Evolutionary conservation across 441 rosid genomes (phyloP).

Genomic region (Adansonia grandidieri): DNA sequence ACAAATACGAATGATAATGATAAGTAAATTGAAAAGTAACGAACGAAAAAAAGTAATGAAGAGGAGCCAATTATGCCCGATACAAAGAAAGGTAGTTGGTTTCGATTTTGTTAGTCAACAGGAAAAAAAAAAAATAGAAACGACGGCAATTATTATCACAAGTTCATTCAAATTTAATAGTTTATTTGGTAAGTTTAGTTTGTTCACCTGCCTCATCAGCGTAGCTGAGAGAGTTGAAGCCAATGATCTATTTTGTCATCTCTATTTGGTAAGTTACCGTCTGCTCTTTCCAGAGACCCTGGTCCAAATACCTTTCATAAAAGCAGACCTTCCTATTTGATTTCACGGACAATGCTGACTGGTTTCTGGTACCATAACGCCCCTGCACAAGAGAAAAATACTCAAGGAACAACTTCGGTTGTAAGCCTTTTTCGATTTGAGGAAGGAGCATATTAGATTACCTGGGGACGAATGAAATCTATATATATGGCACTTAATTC

Average conservation of each 20-base stretch:
- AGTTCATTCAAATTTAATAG: no score
- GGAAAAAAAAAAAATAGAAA: no score
- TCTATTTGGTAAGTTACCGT: constrained; percentile 37
- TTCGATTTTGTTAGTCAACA: no score
- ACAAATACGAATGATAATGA: no score
- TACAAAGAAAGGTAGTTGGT: no score
- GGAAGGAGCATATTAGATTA: not conserved
- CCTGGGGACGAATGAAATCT: constrained; percentile 43
- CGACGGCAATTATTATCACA: no score
- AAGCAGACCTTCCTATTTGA: constrained; percentile 51
- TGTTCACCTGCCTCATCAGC: no score
- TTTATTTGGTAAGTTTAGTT: no score
- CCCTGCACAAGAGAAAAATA: constrained; percentile 45
- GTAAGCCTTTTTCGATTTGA: not conserved
- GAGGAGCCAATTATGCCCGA: no score
- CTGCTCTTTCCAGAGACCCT: constrained; percentile 59
- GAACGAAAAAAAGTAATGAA: no score
- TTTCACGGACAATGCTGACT: constrained; percentile 51
- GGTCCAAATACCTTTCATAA: constrained; percentile 55
- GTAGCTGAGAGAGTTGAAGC: not conserved
- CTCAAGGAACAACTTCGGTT: not conserved
- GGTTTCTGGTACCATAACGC: constrained; percentile 73
- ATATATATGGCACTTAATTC: constrained; percentile 65
- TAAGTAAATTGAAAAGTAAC: no score
- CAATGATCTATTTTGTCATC: constrained; percentile 29